Evolutionary conservation across 129 eudicot species (phyloP).

Genomic region (Saussurea involucrata): DNA sequence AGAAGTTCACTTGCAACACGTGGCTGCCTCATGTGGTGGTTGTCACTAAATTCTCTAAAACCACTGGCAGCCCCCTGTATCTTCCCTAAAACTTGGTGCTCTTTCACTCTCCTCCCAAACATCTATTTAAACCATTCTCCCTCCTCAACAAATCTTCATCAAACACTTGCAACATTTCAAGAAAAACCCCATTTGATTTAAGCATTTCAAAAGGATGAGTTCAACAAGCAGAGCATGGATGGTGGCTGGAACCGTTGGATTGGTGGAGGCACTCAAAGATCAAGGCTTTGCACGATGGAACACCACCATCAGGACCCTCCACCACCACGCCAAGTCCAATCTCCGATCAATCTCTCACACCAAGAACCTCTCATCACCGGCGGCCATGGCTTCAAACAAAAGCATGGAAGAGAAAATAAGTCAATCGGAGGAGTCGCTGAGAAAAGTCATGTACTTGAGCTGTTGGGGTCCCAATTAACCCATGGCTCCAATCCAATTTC

Average conservation of each 20-base stretch:
- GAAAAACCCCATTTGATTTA: neutral
- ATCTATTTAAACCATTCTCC: neutral
- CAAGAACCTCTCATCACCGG: conserved; percentile 14
- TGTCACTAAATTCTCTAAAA: neutral
- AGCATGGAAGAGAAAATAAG: neutral
- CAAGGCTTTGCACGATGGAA: conserved; percentile 70
- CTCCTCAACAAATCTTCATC: neutral
- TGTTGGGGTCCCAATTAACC: conserved; percentile 10
- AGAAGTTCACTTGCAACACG: neutral
- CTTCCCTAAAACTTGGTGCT: neutral
- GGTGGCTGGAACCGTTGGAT: conserved; percentile 45
- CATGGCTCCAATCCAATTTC: no score
- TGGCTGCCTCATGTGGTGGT: neutral
- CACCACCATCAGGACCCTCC: conserved; percentile 34
- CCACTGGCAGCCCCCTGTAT: neutral
- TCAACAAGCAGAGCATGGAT: conserved; percentile 40
- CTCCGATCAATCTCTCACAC: conserved; percentile 19
- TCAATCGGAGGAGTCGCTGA: neutral
- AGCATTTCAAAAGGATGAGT: conserved; percentile 26
- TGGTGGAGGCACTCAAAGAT: conserved; percentile 58
- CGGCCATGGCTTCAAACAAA: conserved; percentile 10
- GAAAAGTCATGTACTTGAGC: conserved; percentile 7
- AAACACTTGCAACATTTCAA: neutral
- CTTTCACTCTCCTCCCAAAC: neutral
- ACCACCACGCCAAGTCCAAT: conserved; percentile 28